A percentile compares a stretch with the other conserved stretches of the same genome.
Conservation (phyloP, 2,329 filamentous ascomycete species). For the Paecilomyces variotii region DNA sequence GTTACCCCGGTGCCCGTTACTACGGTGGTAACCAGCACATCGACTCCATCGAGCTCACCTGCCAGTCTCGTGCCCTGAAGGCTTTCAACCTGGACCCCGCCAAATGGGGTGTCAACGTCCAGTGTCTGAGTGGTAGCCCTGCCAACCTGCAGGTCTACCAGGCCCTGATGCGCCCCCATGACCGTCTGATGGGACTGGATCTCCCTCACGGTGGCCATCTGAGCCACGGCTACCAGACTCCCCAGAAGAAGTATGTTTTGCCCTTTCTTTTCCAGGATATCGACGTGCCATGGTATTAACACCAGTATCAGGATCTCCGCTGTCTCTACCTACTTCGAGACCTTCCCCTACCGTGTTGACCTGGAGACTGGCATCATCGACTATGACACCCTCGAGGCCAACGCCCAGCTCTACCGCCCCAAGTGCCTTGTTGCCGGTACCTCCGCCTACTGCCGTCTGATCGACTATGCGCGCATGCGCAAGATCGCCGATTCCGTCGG, state of each 20-base stretch:
- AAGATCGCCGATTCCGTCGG: constrained; percentile 85
- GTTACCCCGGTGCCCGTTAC: constrained; percentile 95
- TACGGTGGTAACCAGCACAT: constrained; percentile 99
- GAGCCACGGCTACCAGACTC: constrained; percentile 94
- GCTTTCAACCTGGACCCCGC: constrained; percentile 78
- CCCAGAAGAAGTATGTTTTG: constrained; percentile 63
- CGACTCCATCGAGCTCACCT: constrained; percentile 88
- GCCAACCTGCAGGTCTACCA: constrained; percentile 98
- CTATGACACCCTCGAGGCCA: constrained; percentile 82
- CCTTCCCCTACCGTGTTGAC: constrained; percentile 86
- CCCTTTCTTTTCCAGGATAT: not conserved
- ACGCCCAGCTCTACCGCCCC: constrained; percentile 81
- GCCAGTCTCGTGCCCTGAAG: constrained; percentile 86
- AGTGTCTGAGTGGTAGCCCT: constrained; percentile 84
- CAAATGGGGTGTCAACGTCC: constrained; percentile 98
- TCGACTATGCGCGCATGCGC: constrained; percentile 90
- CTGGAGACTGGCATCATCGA: constrained; percentile 89
- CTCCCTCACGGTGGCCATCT: constrained; percentile 93
- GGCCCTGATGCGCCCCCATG: constrained; percentile 85
- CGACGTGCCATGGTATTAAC: constrained; percentile 1
- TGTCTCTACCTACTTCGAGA: constrained; percentile 98
- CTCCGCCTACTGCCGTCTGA: constrained; percentile 89
- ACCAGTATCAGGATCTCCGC: constrained; percentile 66
- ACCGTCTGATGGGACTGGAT: constrained; percentile 93
- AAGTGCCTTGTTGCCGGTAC: constrained; percentile 94